Percentiles rank a stretch among this genome's conserved stretches.
Evolutionary conservation across 495 filamentous ascomycete genomes (phyloP).

Genomic region (Hyphodiscus hymeniophilus): DNA sequence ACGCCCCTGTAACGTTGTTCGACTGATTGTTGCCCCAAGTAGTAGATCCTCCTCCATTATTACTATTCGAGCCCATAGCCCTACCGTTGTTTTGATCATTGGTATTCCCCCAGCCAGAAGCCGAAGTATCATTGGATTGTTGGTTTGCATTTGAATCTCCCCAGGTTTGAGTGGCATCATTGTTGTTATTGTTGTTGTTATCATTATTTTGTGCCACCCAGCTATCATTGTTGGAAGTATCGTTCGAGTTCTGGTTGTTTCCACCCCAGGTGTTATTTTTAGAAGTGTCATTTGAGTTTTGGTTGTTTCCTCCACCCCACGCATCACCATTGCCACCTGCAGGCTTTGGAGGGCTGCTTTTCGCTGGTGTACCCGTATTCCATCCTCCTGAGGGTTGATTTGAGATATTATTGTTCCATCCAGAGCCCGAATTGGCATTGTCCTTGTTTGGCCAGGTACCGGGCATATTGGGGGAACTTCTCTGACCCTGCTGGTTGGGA

Average conservation of each 20-base stretch:
- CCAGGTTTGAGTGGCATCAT: constrained; percentile 2
- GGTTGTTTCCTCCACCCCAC: not conserved
- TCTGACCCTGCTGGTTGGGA: not conserved
- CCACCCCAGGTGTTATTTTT: not conserved
- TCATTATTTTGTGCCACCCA: constrained; percentile 1
- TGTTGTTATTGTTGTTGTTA: constrained; percentile 6
- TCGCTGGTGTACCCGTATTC: not conserved
- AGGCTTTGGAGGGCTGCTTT: not conserved
- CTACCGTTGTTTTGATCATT: constrained; percentile 1
- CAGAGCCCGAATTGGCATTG: not conserved
- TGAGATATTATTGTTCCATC: not conserved
- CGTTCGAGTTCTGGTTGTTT: not conserved
- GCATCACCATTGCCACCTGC: too few relatives aligned
- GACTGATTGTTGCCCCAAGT: constrained; percentile 1
- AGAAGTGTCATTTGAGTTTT: not conserved
- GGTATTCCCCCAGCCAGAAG: constrained; percentile 3
- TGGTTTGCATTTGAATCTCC: constrained; percentile 1
- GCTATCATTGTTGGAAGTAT: not conserved
- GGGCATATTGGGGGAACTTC: not conserved
- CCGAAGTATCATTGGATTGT: constrained; percentile 3
- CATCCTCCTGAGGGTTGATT: not conserved
- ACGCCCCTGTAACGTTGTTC: not conserved
- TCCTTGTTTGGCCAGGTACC: not conserved
- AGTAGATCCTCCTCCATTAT: too few relatives aligned
- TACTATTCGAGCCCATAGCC: too few relatives aligned